These are phyloP conservation scores for Sclerotinia spermophila DNA, from an alignment of 2,329 filamentous ascomycete genomes.

Conservation along the genomic window DNA sequence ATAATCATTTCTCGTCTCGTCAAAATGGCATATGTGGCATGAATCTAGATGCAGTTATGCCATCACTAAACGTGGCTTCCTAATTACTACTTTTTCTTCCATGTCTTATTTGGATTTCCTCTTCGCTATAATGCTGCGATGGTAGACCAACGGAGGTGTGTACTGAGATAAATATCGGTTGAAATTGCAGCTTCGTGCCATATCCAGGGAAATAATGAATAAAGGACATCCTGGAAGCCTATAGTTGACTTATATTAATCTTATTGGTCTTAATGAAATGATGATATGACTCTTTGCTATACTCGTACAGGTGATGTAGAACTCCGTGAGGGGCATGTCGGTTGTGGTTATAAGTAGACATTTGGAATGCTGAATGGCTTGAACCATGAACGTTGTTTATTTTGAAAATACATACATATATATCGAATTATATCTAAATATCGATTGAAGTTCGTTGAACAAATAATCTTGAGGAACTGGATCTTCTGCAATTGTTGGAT, in stretches of 20 bases:
- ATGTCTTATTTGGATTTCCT: neutral
- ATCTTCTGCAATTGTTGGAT: neutral
- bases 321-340: neutral
- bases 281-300: neutral
- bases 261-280: neutral
- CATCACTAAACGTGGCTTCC: neutral
- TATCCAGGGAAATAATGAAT: neutral
- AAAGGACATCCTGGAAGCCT: too few species aligned
- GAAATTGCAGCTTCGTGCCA: neutral
- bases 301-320: too few species aligned
- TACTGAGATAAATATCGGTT: neutral
- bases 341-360: neutral
- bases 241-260: neutral
- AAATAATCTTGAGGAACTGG: neutral
- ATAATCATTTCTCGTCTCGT: neutral
- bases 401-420: neutral
- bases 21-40: neutral
- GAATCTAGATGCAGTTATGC: conserved; percentile 2
- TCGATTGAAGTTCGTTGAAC: neutral
- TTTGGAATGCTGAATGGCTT: neutral
- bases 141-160: neutral
- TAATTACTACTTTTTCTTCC: neutral
- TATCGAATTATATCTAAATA: neutral
- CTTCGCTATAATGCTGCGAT: neutral
- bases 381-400: neutral